phyloP scores from a whole-genome alignment of 1,139 yeast species.

The Candida glucosophila region DNA sequence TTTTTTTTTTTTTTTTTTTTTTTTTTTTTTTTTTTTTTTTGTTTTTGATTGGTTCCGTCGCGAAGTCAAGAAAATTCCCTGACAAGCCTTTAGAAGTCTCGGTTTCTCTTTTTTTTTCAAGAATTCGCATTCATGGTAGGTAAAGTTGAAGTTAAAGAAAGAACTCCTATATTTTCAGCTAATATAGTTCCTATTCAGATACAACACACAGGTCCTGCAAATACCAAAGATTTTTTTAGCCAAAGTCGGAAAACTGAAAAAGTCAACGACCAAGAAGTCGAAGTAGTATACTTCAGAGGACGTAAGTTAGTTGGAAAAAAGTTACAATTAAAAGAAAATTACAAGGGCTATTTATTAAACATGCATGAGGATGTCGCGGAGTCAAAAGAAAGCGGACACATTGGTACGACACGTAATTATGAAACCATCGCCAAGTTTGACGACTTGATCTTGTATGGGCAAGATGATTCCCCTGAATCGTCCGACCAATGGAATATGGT shows the following conservation, averaged over 20 bases:
- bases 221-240: constrained; percentile 27
- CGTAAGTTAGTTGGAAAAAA: constrained; percentile 26
- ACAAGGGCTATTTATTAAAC: constrained; percentile 23
- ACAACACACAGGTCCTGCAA: constrained; percentile 30
- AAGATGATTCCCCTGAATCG: constrained; percentile 24
- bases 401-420: constrained; percentile 18
- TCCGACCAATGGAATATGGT: constrained; percentile 25
- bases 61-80: no score
- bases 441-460: constrained; percentile 27
- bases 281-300: constrained; percentile 32
- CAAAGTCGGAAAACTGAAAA: constrained; percentile 18
- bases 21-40: no score
- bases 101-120: no score
- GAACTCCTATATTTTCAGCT: constrained; percentile 11
- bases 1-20: no score
- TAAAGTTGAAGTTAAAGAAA: constrained; percentile 5
- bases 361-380: constrained; percentile 21
- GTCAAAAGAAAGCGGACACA: constrained; percentile 7
- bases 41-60: no score
- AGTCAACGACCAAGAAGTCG: constrained; percentile 8
- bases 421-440: constrained; percentile 25
- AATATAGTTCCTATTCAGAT: constrained; percentile 34
- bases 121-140: no score
- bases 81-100: no score
- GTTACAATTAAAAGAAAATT: constrained; percentile 11